A percentile compares a stretch with the other conserved stretches of the same genome.
Conservation (phyloP, 352 stramenopile genomes). For the Phytopythium helicoides region DNA sequence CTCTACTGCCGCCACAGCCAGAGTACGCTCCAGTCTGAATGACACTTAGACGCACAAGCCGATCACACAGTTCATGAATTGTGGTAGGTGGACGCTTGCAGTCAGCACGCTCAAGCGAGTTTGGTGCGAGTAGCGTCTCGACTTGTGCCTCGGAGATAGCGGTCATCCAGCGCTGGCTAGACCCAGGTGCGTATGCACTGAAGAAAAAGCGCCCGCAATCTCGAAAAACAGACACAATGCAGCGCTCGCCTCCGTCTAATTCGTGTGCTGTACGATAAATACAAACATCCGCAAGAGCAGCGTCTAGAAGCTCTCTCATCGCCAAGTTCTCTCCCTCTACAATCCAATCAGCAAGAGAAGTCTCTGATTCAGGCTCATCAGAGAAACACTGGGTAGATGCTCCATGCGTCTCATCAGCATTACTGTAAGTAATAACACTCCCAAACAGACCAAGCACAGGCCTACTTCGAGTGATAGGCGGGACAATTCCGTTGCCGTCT, state of each 20-base stretch:
- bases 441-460: constrained; percentile 64
- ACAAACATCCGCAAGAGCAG: constrained; percentile 54
- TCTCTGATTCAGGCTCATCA: background rate
- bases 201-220: constrained; percentile 71
- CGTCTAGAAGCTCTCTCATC: constrained; percentile 53
- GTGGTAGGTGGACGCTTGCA: constrained; percentile 44
- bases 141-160: constrained; percentile 55
- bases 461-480: constrained; percentile 44
- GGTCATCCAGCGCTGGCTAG: constrained; percentile 48
- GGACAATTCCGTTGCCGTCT: constrained; percentile 39
- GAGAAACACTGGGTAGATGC: background rate
- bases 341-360: background rate
- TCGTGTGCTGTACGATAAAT: constrained; percentile 56
- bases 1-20: too few relatives aligned
- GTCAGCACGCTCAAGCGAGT: constrained; percentile 42
- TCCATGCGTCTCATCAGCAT: constrained; percentile 20
- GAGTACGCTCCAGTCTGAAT: constrained; percentile 22
- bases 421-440: constrained; percentile 52
- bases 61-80: constrained; percentile 57
- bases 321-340: constrained; percentile 14
- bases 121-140: constrained; percentile 58
- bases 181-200: constrained; percentile 58
- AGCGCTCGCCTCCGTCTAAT: constrained; percentile 39
- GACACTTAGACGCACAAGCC: constrained; percentile 53
- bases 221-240: constrained; percentile 66